These are phyloP conservation scores for Pseudophaeomoniella oleicola DNA, from an alignment of 2,329 filamentous ascomycete genomes.

Conservation along the genomic window DNA sequence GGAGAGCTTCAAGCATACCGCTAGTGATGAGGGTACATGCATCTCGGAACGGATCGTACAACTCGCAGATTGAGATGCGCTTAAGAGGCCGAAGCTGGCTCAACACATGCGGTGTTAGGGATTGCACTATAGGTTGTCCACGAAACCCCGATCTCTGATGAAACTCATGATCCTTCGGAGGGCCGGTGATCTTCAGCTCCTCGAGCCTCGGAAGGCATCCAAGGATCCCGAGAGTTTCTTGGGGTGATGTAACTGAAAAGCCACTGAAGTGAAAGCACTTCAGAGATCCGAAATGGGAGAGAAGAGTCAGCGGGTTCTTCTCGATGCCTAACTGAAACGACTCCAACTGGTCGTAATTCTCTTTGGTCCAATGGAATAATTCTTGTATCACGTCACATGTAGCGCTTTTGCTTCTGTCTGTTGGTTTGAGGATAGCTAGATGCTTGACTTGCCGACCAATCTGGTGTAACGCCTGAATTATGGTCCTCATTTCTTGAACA, in stretches of 20 bases:
- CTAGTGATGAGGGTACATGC: background rate
- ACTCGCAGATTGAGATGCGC: background rate
- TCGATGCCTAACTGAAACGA: background rate
- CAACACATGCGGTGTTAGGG: background rate
- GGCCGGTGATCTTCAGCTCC: background rate
- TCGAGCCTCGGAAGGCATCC: background rate
- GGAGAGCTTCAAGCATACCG: background rate
- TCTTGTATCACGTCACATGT: background rate
- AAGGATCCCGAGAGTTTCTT: background rate
- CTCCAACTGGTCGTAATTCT: background rate
- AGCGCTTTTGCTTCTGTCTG: background rate
- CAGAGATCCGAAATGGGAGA: background rate
- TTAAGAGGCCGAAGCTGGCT: background rate
- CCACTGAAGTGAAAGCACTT: background rate
- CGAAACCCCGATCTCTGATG: background rate
- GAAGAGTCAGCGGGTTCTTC: background rate
- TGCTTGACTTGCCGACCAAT: background rate
- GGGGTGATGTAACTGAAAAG: background rate
- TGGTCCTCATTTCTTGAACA: background rate
- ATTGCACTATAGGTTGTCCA: background rate
- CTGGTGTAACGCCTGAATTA: background rate
- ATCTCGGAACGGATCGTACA: background rate
- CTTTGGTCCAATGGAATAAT: background rate
- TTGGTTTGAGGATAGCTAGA: background rate
- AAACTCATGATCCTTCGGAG: background rate